Evolutionary conservation across 768 basidiomycete genomes (phyloP).

Genomic region (Boletus pseudo-olivaceus): DNA sequence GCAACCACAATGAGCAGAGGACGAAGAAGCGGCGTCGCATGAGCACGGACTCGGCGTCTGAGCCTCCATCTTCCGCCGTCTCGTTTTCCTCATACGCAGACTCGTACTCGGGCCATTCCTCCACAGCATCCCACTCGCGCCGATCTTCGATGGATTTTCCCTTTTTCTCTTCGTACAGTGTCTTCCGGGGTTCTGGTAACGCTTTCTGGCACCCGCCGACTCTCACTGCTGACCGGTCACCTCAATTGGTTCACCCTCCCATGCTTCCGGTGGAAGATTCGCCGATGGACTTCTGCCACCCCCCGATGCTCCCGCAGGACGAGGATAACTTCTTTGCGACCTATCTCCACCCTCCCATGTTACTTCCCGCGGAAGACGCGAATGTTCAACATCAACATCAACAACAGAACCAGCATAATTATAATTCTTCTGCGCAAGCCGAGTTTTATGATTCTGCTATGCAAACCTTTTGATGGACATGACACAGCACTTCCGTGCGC

Average conservation of each 20-base stretch:
- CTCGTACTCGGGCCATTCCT: constrained; percentile 56
- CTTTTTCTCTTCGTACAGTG: constrained; percentile 53
- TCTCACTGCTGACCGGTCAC: constrained; percentile 57
- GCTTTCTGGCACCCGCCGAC: constrained; percentile 80
- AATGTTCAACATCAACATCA: constrained; percentile 20
- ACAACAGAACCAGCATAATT: constrained; percentile 20
- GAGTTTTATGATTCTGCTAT: constrained; percentile 37
- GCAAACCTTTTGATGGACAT: constrained; percentile 29
- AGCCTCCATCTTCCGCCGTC: constrained; percentile 57
- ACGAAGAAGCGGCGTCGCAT: constrained; percentile 67
- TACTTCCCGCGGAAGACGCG: constrained; percentile 39
- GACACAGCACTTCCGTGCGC: neutral
- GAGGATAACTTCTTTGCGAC: constrained; percentile 59
- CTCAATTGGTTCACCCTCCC: constrained; percentile 62
- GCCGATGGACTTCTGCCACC: constrained; percentile 72
- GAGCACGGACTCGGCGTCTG: constrained; percentile 55
- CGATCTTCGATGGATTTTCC: constrained; percentile 64
- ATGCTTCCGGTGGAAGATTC: constrained; percentile 64
- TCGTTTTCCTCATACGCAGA: constrained; percentile 62
- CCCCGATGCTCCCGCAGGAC: constrained; percentile 56
- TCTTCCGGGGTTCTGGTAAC: constrained; percentile 51
- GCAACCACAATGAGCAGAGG: constrained; percentile 30
- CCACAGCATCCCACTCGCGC: constrained; percentile 55
- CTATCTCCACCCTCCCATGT: constrained; percentile 56
- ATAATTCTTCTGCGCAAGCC: constrained; percentile 14